Evolutionary conservation across 768 basidiomycete species (phyloP).

Genomic region (Leccinum uliginosum): DNA sequence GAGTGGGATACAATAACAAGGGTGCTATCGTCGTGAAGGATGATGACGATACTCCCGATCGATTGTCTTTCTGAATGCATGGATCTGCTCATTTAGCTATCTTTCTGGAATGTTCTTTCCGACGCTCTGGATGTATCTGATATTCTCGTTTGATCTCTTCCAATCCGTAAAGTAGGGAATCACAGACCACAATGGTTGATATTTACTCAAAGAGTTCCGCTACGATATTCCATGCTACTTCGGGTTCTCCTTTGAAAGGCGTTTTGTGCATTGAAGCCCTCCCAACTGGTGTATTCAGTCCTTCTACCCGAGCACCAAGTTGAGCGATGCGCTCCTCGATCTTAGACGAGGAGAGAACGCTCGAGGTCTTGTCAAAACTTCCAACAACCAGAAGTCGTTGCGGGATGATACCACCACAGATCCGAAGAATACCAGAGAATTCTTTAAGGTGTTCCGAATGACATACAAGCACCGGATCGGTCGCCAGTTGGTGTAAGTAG

Average conservation of each 20-base stretch:
- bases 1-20: slow-evolving; percentile 28
- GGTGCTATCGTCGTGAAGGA: slow-evolving; percentile 29
- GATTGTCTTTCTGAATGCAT: not conserved
- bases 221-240: slow-evolving; percentile 11
- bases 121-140: not conserved
- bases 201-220: slow-evolving; percentile 6
- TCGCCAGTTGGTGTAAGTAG: slow-evolving; percentile 19
- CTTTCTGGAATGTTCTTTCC: not conserved
- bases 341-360: not conserved
- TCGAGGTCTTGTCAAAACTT: slow-evolving; percentile 11
- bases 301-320: not conserved
- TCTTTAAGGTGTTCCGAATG: slow-evolving; percentile 6
- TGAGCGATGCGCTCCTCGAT: not conserved
- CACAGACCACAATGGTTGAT: not conserved
- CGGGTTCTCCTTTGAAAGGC: slow-evolving; percentile 8
- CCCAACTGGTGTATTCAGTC: not conserved
- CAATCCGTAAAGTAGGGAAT: not conserved
- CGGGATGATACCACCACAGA: not conserved
- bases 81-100: not conserved
- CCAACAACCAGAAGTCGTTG: slow-evolving; percentile 6
- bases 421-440: not conserved
- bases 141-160: not conserved
- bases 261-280: slow-evolving; percentile 1
- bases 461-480: slow-evolving; percentile 5
- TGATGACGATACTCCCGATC: slow-evolving; percentile 18